Percentiles rank a stretch among this genome's conserved stretches.
phyloP scores from a whole-genome alignment of 2,329 filamentous ascomycete genomes.

The Trichoderma sp. region DNA sequence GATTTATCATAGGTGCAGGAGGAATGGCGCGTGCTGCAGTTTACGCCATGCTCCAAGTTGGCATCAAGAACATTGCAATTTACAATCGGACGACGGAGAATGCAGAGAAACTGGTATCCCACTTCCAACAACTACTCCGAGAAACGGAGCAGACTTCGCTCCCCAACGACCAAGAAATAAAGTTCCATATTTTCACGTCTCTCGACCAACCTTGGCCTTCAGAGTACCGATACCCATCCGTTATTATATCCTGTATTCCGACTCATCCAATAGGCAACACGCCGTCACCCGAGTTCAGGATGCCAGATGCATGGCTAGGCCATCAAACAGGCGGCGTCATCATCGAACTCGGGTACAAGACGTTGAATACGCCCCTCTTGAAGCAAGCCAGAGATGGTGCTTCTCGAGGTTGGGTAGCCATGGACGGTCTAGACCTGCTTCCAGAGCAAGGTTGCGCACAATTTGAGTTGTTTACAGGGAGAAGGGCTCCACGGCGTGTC shows the following conservation, averaged over 20 bases:
- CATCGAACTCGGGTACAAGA: constrained; percentile 10
- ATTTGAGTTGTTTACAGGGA: constrained; percentile 10
- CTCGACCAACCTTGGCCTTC: constrained; percentile 4
- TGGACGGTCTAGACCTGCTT: constrained; percentile 9
- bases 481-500: constrained; percentile 10
- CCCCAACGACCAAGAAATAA: background rate
- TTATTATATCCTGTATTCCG: constrained; percentile 11
- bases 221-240: background rate
- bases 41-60: constrained; percentile 13
- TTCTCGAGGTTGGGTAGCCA: constrained; percentile 12
- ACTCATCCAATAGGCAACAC: constrained; percentile 13
- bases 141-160: background rate
- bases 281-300: constrained; percentile 2
- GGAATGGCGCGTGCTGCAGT: constrained; percentile 11
- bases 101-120: background rate
- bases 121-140: background rate
- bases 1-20: constrained; percentile 1
- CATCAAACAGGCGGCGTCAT: constrained; percentile 13
- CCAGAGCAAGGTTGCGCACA: constrained; percentile 12
- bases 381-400: constrained; percentile 7
- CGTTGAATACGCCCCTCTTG: constrained; percentile 9
- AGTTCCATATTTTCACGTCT: background rate
- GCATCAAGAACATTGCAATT: constrained; percentile 10
- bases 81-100: constrained; percentile 1
- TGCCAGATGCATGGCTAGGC: constrained; percentile 3